Base-by-base conservation (phyloP, 306 rosid genomes). In the Vigna hirtella region DNA sequence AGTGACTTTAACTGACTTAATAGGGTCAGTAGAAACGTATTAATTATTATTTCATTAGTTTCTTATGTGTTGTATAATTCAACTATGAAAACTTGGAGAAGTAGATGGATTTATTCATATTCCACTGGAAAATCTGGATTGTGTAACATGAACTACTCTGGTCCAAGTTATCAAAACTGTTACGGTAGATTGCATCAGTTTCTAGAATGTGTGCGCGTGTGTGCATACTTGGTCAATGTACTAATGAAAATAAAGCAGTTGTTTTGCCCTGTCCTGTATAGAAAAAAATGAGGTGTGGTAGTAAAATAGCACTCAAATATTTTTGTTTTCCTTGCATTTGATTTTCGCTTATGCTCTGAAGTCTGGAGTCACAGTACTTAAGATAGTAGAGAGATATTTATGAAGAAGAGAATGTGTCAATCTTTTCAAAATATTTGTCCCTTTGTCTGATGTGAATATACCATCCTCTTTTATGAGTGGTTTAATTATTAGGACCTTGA, bases 1-100 rank as follows among this genome's bases (percentile, higher is more conserved):
- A 52, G 56, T 55, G 61, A 74, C 70, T 55, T 38, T 20, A 10
- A 16, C 59, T 40, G 73, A 74, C 18, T 36, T 73, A 77, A 58
- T 38, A 49, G 77, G 15, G 50, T 63, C 70, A 38, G 12, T 67
- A 67, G 9, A 70, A 69, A 66, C 66, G 47, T 66, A 30, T 30
- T 30, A 65, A 70, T 26, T 79, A 73, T 57, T 66, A 70, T 67
- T 83, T 26, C 61, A 63, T 30, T 76, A 42, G 58, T 55, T 74
- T 32, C 53, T 43, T 28, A 56, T 16, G 14, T 64, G 7, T 55
- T 38, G 42, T 64, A 6, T 34, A 64, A 32, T 66, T 75, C 53
- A 63, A 30, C 75, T 42, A 56, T 56, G 57, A 69, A 12, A 32
- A 48, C 66, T 70, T 65, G 20, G 57, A 50, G 7, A 22, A 57